These are phyloP conservation scores for Malassezia furfur DNA, from an alignment of 1,284 basidiomycete species.

Conservation along the genomic window DNA sequence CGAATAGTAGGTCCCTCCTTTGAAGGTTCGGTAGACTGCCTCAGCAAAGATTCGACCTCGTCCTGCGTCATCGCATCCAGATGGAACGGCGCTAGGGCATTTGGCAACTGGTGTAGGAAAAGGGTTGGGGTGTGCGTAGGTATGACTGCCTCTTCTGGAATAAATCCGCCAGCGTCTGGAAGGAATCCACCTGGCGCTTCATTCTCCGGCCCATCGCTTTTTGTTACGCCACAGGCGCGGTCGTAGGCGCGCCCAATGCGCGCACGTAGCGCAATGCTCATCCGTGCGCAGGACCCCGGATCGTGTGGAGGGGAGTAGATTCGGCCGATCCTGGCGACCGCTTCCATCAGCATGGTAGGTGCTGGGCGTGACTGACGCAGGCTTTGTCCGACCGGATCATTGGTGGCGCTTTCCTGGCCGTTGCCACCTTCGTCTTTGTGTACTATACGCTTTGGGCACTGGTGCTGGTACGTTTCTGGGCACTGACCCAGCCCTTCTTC, in stretches of 20 bases:
- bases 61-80: neutral
- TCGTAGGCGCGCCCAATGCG: neutral
- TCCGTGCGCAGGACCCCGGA: neutral
- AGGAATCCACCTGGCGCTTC: constrained; percentile 4
- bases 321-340: constrained; percentile 12
- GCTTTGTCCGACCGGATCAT: constrained; percentile 68
- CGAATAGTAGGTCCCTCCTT: neutral
- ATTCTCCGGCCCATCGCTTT: no score
- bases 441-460: constrained; percentile 89
- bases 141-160: neutral
- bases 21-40: neutral
- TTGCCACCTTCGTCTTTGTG: constrained; percentile 65
- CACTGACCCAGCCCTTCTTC: constrained; percentile 65
- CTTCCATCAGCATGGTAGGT: constrained; percentile 13
- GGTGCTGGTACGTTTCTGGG: constrained; percentile 57
- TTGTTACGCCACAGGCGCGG: neutral
- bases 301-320: neutral
- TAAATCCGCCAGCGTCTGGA: neutral
- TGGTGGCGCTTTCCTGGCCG: constrained; percentile 68
- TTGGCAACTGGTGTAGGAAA: neutral
- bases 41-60: neutral
- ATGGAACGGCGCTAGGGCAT: neutral
- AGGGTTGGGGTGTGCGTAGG: neutral
- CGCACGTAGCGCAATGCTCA: neutral
- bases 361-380: constrained; percentile 50